Base-by-base conservation (phyloP, 305 asterid genomes). In the Plantago lanceolata region DNA sequence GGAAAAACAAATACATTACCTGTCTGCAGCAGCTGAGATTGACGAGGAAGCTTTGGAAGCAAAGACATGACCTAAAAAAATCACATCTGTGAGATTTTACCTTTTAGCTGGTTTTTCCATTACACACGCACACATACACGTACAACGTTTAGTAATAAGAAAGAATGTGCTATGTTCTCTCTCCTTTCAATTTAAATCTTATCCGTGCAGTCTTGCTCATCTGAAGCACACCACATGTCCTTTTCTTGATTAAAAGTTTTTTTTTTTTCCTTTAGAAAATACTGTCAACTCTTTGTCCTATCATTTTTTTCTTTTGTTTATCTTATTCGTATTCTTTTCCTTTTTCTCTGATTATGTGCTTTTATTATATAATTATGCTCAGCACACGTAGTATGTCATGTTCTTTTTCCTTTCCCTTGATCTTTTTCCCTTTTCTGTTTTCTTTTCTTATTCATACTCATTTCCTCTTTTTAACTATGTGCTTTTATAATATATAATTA, bases 21-120 rank as follows among this genome's bases (percentile, higher is more conserved):
- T 62, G 99, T 94, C 74, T 88, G 99, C 65, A 90, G 90, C 75
- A 94, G 88, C 76, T 84, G 97, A 52, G 96, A 83, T 71, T 88
- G 96, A 81, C 78, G 95, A 61, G 99, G 97, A 78, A 94, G 88
- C 71, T 90, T 89, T 40, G 96, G 85, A 67, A 94, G 89, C 81
- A 90, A 62, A 64, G 94, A 83, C 96, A 90, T 83, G 66, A 94
- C 75, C 99, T 94, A 80, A 67, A 62, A 62, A 76, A 71, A 72
- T 6, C 35, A 74, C 71, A 56, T 43, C 69, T 21, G 57, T 57
- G 50, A 43, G 50, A 73, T 66, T 50, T 43, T 53, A 56, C 33
- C 4, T 13, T 35, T 37, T 14, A 29, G 64, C 19, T 20, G 52
- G 21, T 0, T 20, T 4, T n/a, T 18, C 20, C 19, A 35, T 67